A percentile compares a stretch with the other conserved stretches of the same genome.
These are phyloP conservation scores for Crithidia sp. DNA, from an alignment of 208 protist genomes.

Conservation along the genomic window DNA sequence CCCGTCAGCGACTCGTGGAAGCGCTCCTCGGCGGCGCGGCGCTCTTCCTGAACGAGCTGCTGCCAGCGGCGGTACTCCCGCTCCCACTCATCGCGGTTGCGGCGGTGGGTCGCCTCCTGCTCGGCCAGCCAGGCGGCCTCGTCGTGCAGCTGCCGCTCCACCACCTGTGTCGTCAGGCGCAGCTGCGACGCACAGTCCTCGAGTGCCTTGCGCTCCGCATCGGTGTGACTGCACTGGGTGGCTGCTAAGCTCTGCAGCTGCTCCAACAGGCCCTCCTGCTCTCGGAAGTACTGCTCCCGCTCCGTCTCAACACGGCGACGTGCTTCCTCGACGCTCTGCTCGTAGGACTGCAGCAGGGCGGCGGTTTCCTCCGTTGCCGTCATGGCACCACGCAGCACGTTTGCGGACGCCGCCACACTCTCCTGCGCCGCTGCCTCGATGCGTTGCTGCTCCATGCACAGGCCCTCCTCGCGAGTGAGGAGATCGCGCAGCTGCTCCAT, in stretches of 20 bases:
- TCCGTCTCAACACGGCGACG: slow-evolving; percentile 44
- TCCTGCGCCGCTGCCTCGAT: slow-evolving; percentile 45
- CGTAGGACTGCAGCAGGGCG: slow-evolving; percentile 51
- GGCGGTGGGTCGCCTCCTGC: slow-evolving; percentile 53
- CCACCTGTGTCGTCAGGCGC: slow-evolving; percentile 36
- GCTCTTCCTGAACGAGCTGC: slow-evolving; percentile 67
- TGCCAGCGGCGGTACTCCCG: slow-evolving; percentile 78
- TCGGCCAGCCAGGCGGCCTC: slow-evolving; percentile 72
- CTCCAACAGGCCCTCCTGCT: slow-evolving; percentile 42
- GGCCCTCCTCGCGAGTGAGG: slow-evolving; percentile 52
- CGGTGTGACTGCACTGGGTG: slow-evolving; percentile 50
- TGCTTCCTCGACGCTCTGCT: slow-evolving; percentile 46
- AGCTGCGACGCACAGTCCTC: slow-evolving; percentile 52
- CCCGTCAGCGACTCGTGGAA: slow-evolving; percentile 48
- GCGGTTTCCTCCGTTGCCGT: slow-evolving; percentile 42
- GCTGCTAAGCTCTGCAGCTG: slow-evolving; percentile 49
- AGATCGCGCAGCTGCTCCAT: slow-evolving; percentile 69
- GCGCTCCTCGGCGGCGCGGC: slow-evolving; percentile 52
- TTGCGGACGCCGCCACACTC: slow-evolving; percentile 42
- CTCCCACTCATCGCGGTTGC: slow-evolving; percentile 64
- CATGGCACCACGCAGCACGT: slow-evolving; percentile 43
- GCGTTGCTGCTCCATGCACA: slow-evolving; percentile 54
- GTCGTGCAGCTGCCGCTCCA: slow-evolving; percentile 67
- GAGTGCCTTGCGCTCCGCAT: slow-evolving; percentile 51
- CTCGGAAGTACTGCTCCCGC: slow-evolving; percentile 32